Evolutionary conservation across 2,329 filamentous ascomycete genomes (phyloP), one percentile per base, ranked within the genome.

Genomic region (Hysterium pulicare): DNA sequence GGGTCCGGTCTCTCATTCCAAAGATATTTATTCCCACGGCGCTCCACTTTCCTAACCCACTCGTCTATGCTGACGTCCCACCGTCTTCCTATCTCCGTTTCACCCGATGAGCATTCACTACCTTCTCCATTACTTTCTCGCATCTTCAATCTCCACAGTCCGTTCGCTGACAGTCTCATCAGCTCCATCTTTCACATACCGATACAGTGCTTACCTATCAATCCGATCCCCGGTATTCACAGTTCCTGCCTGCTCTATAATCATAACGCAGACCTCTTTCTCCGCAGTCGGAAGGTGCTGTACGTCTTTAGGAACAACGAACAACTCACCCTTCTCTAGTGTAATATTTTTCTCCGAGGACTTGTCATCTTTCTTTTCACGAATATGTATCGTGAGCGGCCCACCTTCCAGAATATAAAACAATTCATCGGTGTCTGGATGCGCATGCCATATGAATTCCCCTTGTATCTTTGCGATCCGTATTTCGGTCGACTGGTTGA

Each of bases 381-480:
- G 59, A 8, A 71, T 35, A 4, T 59, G 59, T 28, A 54, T 36
- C 8, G 15, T 40, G 22, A 54, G 33, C 4, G 49, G 49, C 0
- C 47, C 51, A 7, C 69, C 70, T 0, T 59, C 61, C 0, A 72
- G 40, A 5, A 69, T 42, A 33, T 70, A 70, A 39, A 72, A 72
- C 1, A 70, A 47, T 22, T 72, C 69, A 33, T 72, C 70, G 1
- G 68, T 67, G 5, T 69, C 59, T 1, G 63, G 63, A 33, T 72
- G 70, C 0, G 65, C 54, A 37, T 72, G 70, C 59, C 66, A 71
- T 17, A 71, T 61, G 33, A 72, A 72, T 10, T 51, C 47, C 1
- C 67, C 69, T 42, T 69, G 57, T 5, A 70, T 58, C 19, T 66
- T 69, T 38, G 65, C 68, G 33, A 71, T 54, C 48, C 71, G 69